Evolutionary conservation across 1,139 yeast genomes (phyloP), one percentile per base, ranked within the genome.

Genomic region (Protomyces pachydermus): DNA sequence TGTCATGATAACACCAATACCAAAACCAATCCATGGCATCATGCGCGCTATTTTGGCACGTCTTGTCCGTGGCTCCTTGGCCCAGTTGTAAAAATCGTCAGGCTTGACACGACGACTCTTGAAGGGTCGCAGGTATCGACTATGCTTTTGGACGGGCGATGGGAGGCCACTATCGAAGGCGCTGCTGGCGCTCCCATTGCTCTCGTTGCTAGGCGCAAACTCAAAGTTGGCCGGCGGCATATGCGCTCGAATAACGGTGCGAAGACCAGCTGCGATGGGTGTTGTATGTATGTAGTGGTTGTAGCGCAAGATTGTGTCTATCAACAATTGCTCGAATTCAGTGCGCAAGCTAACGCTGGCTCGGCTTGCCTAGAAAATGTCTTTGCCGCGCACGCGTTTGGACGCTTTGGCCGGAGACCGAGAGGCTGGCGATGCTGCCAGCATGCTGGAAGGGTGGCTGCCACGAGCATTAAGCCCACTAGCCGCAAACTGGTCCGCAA

Each of bases 1-100:
- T 39, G 54, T 50, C 56, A 58, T 51, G 35, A 51, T n/a, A 46
- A 58, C n/a, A 32, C 62, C 62, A 32, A 58, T 14, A 18, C 35
- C 52, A 14, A 55, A 23, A 23, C 56, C 56, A 28, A 58, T 51
- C 45, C 53, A 45, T 8, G 62, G 62, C 53, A 58, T 16, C 20
- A 55, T 14, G 23, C 62, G 38, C 38, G 62, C 62, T 32, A 58
- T 16, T n/a, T 42, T 42, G 25, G 48, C 48, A 9, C 25, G 38
- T 9, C 42, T 14, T 34, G 55, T 34, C 25, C 37, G 34, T 5
- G 55, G 55, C 23, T 28, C 28, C 39, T n/a, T 20, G 14, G 55
- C 55, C 55, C 55, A 52, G 20, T 52, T 20, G 42, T 32, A 52
- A 16, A 20, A 20, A 14, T 52, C 55, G 6, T 52, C 55, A 4